Evolutionary conservation across 1,284 basidiomycete species (phyloP).

Genomic region (Apiotrichum brassicae): DNA sequence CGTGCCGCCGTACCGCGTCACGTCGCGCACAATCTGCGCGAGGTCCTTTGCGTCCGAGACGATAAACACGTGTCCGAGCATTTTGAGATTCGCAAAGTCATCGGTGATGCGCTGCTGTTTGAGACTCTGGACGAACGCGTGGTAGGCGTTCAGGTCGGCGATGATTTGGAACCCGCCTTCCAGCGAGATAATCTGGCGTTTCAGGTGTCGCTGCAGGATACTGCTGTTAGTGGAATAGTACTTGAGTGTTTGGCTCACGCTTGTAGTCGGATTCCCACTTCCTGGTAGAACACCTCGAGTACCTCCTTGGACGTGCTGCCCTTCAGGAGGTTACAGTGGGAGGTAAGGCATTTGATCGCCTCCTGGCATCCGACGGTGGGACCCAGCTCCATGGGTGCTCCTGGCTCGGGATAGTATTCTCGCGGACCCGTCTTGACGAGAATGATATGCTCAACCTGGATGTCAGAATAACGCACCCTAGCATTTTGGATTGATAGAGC

Average conservation of each 20-base stretch:
- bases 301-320: constrained; percentile 94
- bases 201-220: constrained; percentile 92
- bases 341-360: constrained; percentile 76
- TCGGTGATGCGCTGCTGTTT: constrained; percentile 62
- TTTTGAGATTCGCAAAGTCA: constrained; percentile 89
- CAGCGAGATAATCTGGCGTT: constrained; percentile 90
- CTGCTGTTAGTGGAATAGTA: too few relatives aligned
- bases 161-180: constrained; percentile 93
- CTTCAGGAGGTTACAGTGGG: constrained; percentile 81
- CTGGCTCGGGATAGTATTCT: constrained; percentile 84
- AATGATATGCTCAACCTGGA: constrained; percentile 86
- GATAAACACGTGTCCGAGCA: constrained; percentile 92
- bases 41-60: constrained; percentile 79
- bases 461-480: constrained; percentile 24
- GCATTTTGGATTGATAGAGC: too few relatives aligned
- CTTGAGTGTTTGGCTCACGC: too few relatives aligned
- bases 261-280: constrained; percentile 87
- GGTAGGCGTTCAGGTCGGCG: constrained; percentile 88
- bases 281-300: constrained; percentile 94
- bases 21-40: constrained; percentile 88
- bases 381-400: constrained; percentile 64
- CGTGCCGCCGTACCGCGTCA: constrained; percentile 84
- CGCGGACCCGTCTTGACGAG: constrained; percentile 70
- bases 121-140: constrained; percentile 75
- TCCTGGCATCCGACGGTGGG: constrained; percentile 80